Evolutionary conservation across 2,329 filamentous ascomycete species (phyloP), one percentile per base, ranked within the genome.

Genomic region (Aureobasidium lini): DNA sequence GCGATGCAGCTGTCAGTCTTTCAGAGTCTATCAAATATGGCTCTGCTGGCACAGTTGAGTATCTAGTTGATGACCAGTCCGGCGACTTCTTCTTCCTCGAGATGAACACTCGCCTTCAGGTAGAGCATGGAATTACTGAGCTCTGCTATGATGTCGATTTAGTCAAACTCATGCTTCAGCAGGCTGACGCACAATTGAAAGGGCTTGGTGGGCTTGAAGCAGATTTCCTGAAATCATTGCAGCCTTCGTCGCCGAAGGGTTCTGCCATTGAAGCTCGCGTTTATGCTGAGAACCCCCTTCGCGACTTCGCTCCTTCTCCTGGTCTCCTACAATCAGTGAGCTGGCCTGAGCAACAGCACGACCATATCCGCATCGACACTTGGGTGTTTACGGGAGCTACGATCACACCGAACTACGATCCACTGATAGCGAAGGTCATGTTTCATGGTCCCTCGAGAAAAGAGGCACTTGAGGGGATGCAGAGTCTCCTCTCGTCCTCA

Each of bases 31-130:
- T 82, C 60, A 73, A 75, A 3, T 96, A 96, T 67, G 87, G 88
- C n/a, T 90, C 88, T 6, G 91, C 90, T 8, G 91, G 91, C 1
- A 96, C 91, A 0, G 88, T 96, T 18, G 91, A 96, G 73, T 96
- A 92, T 69, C 88, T 96, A 44, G 86, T 95, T 5, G 90, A 96
- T 72, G 88, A 90, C 69, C 84, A 89, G 66, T 86, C 84, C 6
- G 88, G 85, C 49, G 82, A 87, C 44, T 96, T 94, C 72, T 96
- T 81, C 73, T 84, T 83, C 62, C 70, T 83, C 0, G 81, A 83
- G 64, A 82, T 84, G 79, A 84, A 83, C 64, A 83, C 81, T 1
- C 72, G 81, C 47, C 71, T 84, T 2, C 81, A 84, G 62, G 81
- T 84, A 6, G 81, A 84, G 66, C 81, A 84, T 65, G 78, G 78